A percentile compares a stretch with the other conserved stretches of the same genome.
Evolutionary conservation across 1,284 basidiomycete genomes (phyloP).

Genomic region (Apiotrichum domesticum): DNA sequence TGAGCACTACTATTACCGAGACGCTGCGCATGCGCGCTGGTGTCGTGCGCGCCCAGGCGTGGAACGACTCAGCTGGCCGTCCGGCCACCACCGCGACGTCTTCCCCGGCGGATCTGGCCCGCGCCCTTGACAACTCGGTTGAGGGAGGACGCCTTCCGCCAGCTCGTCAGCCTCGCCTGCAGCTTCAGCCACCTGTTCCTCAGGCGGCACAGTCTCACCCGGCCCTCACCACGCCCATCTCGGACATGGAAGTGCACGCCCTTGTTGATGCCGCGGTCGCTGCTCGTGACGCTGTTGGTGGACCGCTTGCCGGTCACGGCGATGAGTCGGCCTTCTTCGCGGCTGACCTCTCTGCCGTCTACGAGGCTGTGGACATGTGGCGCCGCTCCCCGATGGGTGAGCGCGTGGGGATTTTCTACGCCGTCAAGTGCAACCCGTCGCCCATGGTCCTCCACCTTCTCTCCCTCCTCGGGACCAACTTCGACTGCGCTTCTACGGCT

Average conservation of each 20-base stretch:
- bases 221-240: slow-evolving; percentile 22
- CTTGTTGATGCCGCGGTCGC: slow-evolving; percentile 32
- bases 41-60: slow-evolving; percentile 14
- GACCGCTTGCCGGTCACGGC: slow-evolving; percentile 20
- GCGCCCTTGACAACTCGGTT: slow-evolving; percentile 32
- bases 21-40: slow-evolving; percentile 9
- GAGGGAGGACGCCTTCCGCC: slow-evolving; percentile 26
- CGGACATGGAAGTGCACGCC: slow-evolving; percentile 31
- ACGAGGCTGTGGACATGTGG: slow-evolving; percentile 83
- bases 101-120: slow-evolving; percentile 26
- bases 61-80: slow-evolving; percentile 2
- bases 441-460: slow-evolving; percentile 86
- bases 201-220: slow-evolving; percentile 11
- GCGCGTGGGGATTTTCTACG: slow-evolving; percentile 87
- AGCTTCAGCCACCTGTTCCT: slow-evolving; percentile 13
- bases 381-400: slow-evolving; percentile 60
- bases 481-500: slow-evolving; percentile 96
- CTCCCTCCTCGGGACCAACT: slow-evolving; percentile 81
- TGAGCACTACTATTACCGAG: slow-evolving; percentile 22
- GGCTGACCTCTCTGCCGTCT: slow-evolving; percentile 84
- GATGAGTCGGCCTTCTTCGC: slow-evolving; percentile 92
- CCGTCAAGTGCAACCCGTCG: slow-evolving; percentile 97
- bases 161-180: slow-evolving; percentile 25
- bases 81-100: background rate
- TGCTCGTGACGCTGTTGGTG: slow-evolving; percentile 12